Conservation (phyloP, 768 basidiomycete genomes). For the Baorangia bicolor region DNA sequence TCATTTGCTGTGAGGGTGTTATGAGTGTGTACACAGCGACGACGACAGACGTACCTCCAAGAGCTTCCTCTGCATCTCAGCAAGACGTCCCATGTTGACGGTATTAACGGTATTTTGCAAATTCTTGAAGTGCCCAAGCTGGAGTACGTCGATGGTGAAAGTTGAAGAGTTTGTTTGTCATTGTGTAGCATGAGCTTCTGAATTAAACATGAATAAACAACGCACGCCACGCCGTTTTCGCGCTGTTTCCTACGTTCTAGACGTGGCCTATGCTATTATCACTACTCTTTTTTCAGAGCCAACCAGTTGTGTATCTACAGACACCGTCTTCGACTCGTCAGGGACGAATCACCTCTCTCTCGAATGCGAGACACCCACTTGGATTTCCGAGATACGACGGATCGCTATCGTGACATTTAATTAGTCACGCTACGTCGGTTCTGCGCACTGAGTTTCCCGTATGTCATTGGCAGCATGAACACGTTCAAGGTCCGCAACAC, state of each 20-base stretch:
- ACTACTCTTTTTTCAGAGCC: neutral
- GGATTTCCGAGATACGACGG: slow-evolving; percentile 11
- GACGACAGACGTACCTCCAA: slow-evolving; percentile 51
- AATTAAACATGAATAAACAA: slow-evolving; percentile 29
- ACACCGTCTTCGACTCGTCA: neutral
- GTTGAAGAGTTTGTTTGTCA: slow-evolving; percentile 28
- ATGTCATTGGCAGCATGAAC: neutral
- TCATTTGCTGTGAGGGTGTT: slow-evolving; percentile 80
- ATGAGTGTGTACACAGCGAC: neutral
- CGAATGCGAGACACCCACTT: slow-evolving; percentile 12
- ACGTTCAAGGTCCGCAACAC: slow-evolving; percentile 7
- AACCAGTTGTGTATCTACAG: neutral
- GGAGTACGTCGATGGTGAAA: neutral
- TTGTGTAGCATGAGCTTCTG: slow-evolving; percentile 26
- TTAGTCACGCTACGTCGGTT: neutral
- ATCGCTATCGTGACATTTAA: neutral
- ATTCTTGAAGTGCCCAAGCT: neutral
- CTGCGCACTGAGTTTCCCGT: neutral
- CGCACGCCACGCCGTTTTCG: slow-evolving; percentile 3
- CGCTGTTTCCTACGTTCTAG: too few species aligned
- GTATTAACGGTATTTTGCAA: slow-evolving; percentile 9
- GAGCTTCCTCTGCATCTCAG: slow-evolving; percentile 98
- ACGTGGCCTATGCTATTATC: too few species aligned
- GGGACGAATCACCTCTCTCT: neutral
- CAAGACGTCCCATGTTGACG: slow-evolving; percentile 82